Evolutionary conservation across 257 asterid genomes (phyloP), one percentile per base, ranked within the genome.

Genomic region (Primulina huaijiensis): DNA sequence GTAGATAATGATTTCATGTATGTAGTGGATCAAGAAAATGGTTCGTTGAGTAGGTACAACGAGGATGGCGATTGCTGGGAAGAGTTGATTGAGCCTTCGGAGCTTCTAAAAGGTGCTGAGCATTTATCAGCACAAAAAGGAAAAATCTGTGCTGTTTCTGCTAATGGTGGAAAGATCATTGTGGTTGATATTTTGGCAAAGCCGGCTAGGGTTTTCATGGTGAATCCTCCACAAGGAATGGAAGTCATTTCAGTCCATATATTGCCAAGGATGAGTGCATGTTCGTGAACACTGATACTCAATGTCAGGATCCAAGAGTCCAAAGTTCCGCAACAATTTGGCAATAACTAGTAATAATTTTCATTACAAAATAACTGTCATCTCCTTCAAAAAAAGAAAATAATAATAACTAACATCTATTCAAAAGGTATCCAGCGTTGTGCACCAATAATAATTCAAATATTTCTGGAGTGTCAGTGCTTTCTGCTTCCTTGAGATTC

Each of bases 211-310:
- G 64, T 81, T 46, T 83, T 85, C 87, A 68, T 25, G n/a, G 72
- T 87, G 77, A 74, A 73, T 67, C 84, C 88, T 2, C 97, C 90
- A 0, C 74, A 71, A 4, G 88, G 77, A 25, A 83, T 77, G 92
- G 92, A 88, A 67, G 87, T 72, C 3, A 62, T 85, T 64, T 76
- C 94, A 5, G 81, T 88, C 43, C 96, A 90, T 73, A 67, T 90
- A 46, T 70, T 90, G 77, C 96, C 97, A 1, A 85, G 90, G 80
- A 79, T 86, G 90, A 67, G 57, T 71, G n/a, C n/a, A n/a, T n/a
- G 38, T 30, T n/a, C 53, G 60, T 12, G 77, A 82, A 33, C 19
- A 33, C 34, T 72, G 68, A 64, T 55, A 7, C 61, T 8, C 40
- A 9, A 60, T 35, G 5, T 53, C 53, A 29, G 34, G 46, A 23